Base-by-base conservation (phyloP, 495 filamentous ascomycete species). In the Terfezia boudieri region DNA sequence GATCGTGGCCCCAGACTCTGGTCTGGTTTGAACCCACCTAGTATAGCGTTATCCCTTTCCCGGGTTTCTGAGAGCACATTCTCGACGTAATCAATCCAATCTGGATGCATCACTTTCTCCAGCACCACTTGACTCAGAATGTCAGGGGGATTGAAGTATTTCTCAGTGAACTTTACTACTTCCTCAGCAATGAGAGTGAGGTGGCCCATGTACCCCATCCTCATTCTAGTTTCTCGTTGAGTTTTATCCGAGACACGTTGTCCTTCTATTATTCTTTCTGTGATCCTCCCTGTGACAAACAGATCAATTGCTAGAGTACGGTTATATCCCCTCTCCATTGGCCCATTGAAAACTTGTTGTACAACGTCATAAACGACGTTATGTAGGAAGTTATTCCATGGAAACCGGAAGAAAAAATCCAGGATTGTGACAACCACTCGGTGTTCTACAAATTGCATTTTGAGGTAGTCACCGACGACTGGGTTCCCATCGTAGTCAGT, bases 281-380 rank as follows among this genome's bases (percentile, higher is more conserved):
- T 96, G 57, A 99, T 84, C 54, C 82, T 79, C 8, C 87, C 88
- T 36, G 77, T 81, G 60, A 90, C 83, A 53, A 94, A 94, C 36
- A 99, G 78, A 66, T 93, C 86, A 53, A 94, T 82, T 23, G 90
- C 88, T n/a, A 99, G 74, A 46, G 78, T 80, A 8, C 85, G 81
- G 68, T 99, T 99, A 66, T 80, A 95, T 12, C 90, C 86, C 53
- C 87, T 81, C 59, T 95, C 88, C 84, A 99, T 94, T 11, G 84
- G 84, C 0, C 92, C 90, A 63, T 99, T 99, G 69, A 99, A 98
- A 0, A 99, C 92, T 70, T 99, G 90, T 66, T 99, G 90, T 11
- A 99, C 83, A 58, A 99, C 87, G 66, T 99, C 90, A 66, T 99
- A 99, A 23, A 99, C 90, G 48, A 99, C 90, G 68, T 99, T 99